These are phyloP conservation scores for Apiospora saccharicola DNA, from an alignment of 2,329 filamentous ascomycete genomes.

Conservation along the genomic window DNA sequence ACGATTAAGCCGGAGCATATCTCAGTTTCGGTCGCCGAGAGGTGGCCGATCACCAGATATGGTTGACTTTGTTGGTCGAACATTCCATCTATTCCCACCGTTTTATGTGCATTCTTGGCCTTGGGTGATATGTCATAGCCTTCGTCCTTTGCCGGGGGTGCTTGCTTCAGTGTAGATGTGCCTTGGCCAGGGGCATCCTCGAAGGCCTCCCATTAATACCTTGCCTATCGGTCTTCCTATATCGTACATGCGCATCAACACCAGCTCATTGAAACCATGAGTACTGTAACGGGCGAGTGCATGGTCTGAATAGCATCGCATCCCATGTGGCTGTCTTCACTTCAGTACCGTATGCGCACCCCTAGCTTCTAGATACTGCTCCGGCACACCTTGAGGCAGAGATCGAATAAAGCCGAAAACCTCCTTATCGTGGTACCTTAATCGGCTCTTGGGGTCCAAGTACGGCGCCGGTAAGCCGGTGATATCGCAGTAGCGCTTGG, in stretches of 20 bases:
- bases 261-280: not conserved
- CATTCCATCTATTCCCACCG: constrained; percentile 52
- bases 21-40: constrained; percentile 83
- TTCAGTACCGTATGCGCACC: constrained; percentile 94
- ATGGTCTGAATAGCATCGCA: not conserved
- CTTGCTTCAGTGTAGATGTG: not conserved
- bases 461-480: constrained; percentile 93
- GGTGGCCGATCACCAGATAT: constrained; percentile 82
- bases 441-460: constrained; percentile 90
- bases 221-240: not conserved
- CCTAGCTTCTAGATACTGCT: constrained; percentile 87
- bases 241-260: not conserved
- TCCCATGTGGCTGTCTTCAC: constrained; percentile 54
- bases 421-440: constrained; percentile 93
- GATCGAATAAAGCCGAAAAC: constrained; percentile 84
- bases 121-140: not conserved
- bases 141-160: not conserved
- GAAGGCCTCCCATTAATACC: not conserved
- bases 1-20: constrained; percentile 99
- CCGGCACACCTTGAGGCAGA: constrained; percentile 81
- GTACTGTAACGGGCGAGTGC: not conserved
- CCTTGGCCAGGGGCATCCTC: not conserved
- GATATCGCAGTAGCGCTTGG: constrained; percentile 93
- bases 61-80: constrained; percentile 96
- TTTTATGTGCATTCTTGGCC: not conserved